Conservation (phyloP, 768 basidiomycete genomes). For the Termitomyces sp. region DNA sequence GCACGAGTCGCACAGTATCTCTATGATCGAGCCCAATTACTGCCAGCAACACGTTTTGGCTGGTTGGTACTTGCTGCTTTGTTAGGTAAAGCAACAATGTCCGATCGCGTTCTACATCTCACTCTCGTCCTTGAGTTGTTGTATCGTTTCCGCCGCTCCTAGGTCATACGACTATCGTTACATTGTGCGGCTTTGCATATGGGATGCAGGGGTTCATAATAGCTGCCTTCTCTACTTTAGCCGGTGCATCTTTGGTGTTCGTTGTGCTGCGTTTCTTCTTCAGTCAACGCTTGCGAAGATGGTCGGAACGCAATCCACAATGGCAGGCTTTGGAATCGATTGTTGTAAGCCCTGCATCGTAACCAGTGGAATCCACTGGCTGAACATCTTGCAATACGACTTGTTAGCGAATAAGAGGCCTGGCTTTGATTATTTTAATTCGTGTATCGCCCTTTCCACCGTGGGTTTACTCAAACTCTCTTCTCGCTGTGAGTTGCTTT, state of each 20-base stretch:
- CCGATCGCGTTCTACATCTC: not conserved
- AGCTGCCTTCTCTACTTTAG: conserved; percentile 51
- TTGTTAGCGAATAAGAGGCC: conserved; percentile 60
- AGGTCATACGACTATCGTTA: conserved; percentile 62
- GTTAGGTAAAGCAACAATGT: conserved; percentile 39
- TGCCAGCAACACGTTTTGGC: conserved; percentile 56
- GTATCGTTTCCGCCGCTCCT: conserved; percentile 57
- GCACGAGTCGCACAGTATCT: conserved; percentile 61
- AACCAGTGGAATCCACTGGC: not conserved
- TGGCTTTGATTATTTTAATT: conserved; percentile 79
- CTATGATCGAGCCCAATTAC: conserved; percentile 61
- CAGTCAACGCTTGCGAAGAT: conserved; percentile 45
- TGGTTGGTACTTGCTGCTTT: conserved; percentile 49
- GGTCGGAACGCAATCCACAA: conserved; percentile 59
- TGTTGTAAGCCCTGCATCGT: conserved; percentile 42
- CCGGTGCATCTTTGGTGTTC: conserved; percentile 63
- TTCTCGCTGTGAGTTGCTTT: conserved; percentile 59
- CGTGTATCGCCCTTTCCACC: conserved; percentile 81
- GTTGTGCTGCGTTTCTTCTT: conserved; percentile 55
- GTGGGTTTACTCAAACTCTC: conserved; percentile 80
- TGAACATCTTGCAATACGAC: not conserved
- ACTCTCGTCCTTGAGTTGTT: conserved; percentile 26
- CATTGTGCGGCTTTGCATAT: conserved; percentile 79
- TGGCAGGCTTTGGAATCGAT: conserved; percentile 78
- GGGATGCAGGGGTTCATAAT: conserved; percentile 74